These are phyloP conservation scores for Rhododendron ferrugineum DNA, from an alignment of 148 eudicot genomes.

Conservation along the genomic window DNA sequence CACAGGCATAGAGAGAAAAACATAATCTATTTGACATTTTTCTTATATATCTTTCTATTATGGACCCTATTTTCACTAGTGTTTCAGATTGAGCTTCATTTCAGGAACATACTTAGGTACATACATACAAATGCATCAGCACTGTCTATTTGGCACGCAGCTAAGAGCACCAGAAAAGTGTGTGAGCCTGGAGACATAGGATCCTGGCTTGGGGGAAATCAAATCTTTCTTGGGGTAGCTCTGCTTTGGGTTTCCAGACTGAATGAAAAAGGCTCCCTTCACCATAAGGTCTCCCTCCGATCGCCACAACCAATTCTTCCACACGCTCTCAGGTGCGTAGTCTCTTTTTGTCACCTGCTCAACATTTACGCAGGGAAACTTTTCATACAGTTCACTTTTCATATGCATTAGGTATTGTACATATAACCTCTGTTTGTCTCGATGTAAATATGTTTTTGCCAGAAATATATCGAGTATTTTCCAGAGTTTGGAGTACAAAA, in stretches of 20 bases:
- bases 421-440: background rate
- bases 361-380: background rate
- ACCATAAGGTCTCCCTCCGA: constrained; percentile 40
- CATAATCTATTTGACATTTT: background rate
- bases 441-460: background rate
- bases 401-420: background rate
- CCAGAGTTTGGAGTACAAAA: background rate
- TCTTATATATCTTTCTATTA: background rate
- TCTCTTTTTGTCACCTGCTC: constrained; percentile 47
- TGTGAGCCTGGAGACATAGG: constrained; percentile 25
- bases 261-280: constrained; percentile 40
- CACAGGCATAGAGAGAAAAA: background rate
- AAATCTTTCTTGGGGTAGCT: constrained; percentile 13
- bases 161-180: constrained; percentile 38
- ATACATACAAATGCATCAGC: constrained; percentile 12
- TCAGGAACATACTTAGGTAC: background rate
- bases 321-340: constrained; percentile 38
- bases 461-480: background rate
- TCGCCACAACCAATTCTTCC: constrained; percentile 51
- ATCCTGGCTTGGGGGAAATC: constrained; percentile 39
- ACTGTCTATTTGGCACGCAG: constrained; percentile 22
- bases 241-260: constrained; percentile 27
- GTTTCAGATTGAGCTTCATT: background rate
- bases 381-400: background rate
- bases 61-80: background rate